A percentile compares a stretch with the other conserved stretches of the same genome.
phyloP scores from a whole-genome alignment of 208 protist genomes.

The Leishmania tarentolae region DNA sequence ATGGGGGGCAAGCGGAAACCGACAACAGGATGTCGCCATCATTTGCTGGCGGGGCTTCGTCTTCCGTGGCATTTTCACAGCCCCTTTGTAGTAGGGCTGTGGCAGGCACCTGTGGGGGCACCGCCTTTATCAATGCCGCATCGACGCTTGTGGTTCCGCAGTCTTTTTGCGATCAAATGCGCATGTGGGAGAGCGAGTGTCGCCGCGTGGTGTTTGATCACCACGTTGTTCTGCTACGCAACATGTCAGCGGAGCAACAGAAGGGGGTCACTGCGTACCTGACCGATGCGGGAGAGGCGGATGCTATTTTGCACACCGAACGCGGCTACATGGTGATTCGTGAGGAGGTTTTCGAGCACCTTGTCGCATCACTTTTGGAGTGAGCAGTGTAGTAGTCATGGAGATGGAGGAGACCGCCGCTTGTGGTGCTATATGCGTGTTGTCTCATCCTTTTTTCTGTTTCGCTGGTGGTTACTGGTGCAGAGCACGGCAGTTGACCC shows the following conservation, averaged over 20 bases:
- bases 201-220: slow-evolving; percentile 76
- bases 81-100: neutral
- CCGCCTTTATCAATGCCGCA: slow-evolving; percentile 8
- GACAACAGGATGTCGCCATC: neutral
- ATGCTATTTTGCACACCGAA: slow-evolving; percentile 68
- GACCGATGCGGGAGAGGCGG: slow-evolving; percentile 48
- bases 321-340: slow-evolving; percentile 66
- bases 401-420: neutral
- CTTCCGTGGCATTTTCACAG: neutral
- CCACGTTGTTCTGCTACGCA: slow-evolving; percentile 70
- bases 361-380: slow-evolving; percentile 44
- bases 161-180: slow-evolving; percentile 87
- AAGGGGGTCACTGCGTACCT: slow-evolving; percentile 49
- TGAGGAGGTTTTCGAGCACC: slow-evolving; percentile 69
- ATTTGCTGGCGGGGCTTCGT: neutral
- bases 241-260: slow-evolving; percentile 60
- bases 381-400: neutral
- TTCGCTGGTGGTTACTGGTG: neutral
- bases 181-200: slow-evolving; percentile 90
- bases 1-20: slow-evolving; percentile 25
- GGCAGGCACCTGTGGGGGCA: neutral
- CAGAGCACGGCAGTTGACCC: neutral
- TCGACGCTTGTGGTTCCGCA: slow-evolving; percentile 66
- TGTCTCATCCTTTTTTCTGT: too few relatives aligned
- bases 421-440: neutral